phyloP scores from a whole-genome alignment of 805 yeast species.

The Candida ovalis region DNA sequence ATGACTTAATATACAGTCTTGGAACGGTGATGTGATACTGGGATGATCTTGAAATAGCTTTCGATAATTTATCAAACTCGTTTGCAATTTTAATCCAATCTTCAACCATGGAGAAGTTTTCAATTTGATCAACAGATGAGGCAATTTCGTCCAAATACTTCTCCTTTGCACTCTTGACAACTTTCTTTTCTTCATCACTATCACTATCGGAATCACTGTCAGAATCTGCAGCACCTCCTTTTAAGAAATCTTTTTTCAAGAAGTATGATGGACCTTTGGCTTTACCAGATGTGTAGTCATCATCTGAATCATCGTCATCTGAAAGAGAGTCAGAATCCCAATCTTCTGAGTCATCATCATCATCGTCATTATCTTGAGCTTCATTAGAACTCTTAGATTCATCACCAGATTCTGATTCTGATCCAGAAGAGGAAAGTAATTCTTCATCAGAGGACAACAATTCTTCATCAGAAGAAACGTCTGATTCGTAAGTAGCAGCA shows the following conservation, averaged over 20 bases:
- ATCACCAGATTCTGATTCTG: slow-evolving; percentile 24
- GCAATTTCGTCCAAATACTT: slow-evolving; percentile 87
- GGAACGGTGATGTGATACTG: slow-evolving; percentile 81
- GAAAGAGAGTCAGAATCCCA: slow-evolving; percentile 40
- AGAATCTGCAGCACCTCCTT: slow-evolving; percentile 34
- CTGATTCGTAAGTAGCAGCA: slow-evolving; percentile 54
- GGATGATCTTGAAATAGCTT: slow-evolving; percentile 59
- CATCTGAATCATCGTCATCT: slow-evolving; percentile 40
- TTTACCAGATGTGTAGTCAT: slow-evolving; percentile 26
- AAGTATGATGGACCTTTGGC: slow-evolving; percentile 53
- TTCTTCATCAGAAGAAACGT: slow-evolving; percentile 49
- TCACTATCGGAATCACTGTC: slow-evolving; percentile 40
- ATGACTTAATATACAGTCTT: slow-evolving; percentile 58
- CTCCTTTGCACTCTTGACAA: slow-evolving; percentile 91
- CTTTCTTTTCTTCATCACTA: slow-evolving; percentile 68
- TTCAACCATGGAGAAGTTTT: slow-evolving; percentile 59
- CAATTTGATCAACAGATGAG: slow-evolving; percentile 60
- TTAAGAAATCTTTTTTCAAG: slow-evolving; percentile 46
- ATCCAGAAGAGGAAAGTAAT: slow-evolving; percentile 37
- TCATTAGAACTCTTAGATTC: slow-evolving; percentile 22
- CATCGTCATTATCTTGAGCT: slow-evolving; percentile 37
- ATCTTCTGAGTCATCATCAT: slow-evolving; percentile 40
- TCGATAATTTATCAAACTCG: slow-evolving; percentile 77
- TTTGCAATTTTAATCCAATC: slow-evolving; percentile 76
- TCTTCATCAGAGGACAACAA: slow-evolving; percentile 57